These are phyloP conservation scores for Cordyceps farinosa DNA, from an alignment of 2,329 filamentous ascomycete genomes.

Conservation along the genomic window DNA sequence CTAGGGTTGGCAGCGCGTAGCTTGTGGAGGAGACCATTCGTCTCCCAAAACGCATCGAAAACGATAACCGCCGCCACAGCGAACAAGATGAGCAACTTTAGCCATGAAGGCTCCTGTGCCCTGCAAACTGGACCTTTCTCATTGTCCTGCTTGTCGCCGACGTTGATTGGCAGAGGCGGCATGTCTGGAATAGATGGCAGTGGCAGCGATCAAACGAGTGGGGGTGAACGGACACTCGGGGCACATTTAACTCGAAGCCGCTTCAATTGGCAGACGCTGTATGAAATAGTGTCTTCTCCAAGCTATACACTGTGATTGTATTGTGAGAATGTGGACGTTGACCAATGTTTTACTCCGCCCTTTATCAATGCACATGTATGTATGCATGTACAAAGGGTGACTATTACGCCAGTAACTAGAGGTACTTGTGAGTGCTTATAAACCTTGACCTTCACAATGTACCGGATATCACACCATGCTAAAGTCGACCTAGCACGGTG, in stretches of 20 bases:
- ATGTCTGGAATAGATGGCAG: constrained; percentile 1
- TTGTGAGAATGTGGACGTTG: background rate
- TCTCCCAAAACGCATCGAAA: background rate
- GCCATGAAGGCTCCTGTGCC: background rate
- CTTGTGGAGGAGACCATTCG: background rate
- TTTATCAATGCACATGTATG: background rate
- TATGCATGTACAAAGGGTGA: background rate
- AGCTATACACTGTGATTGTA: background rate
- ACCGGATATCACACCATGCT: too few species aligned
- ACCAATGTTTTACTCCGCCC: background rate
- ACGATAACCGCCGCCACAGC: background rate
- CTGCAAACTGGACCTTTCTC: background rate
- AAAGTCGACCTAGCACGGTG: too few species aligned
- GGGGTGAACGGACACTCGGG: background rate
- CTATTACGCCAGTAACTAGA: background rate
- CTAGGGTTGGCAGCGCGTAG: background rate
- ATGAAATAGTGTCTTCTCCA: background rate
- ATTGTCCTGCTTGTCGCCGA: background rate
- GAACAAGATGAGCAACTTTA: background rate
- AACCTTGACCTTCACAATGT: background rate
- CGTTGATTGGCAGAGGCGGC: constrained; percentile 7
- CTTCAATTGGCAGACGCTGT: background rate
- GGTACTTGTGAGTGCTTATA: background rate
- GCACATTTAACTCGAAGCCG: background rate
- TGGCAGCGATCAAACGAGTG: constrained; percentile 1